A percentile compares a stretch with the other conserved stretches of the same genome.
Conservation (phyloP, 371 early-diverging fungal species). For the Mortierella sp. region DNA sequence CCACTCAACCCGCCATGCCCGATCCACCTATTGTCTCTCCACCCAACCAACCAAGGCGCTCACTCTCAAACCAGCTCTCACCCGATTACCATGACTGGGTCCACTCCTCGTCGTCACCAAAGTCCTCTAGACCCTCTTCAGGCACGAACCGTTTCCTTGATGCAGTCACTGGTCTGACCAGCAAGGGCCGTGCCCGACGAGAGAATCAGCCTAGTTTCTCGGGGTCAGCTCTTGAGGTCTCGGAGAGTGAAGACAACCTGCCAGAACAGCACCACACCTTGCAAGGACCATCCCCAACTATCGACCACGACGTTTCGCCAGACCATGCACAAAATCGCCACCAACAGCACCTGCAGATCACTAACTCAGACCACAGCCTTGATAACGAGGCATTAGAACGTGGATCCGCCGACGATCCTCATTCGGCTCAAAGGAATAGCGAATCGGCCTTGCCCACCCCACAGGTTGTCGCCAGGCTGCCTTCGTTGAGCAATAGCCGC, state of each 20-base stretch:
- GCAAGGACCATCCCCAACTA: no score
- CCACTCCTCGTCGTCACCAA: constrained; percentile 24
- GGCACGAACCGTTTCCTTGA: constrained; percentile 30
- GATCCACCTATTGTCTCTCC: constrained; percentile 22
- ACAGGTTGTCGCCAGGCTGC: constrained; percentile 26
- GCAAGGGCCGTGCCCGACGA: constrained; percentile 33
- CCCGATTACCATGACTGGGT: constrained; percentile 51
- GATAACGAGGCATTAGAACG: not conserved
- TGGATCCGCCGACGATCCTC: not conserved
- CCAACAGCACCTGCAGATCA: not conserved
- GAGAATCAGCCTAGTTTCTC: constrained; percentile 49
- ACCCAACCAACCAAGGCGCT: constrained; percentile 44
- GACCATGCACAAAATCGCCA: not conserved
- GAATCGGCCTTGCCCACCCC: no score
- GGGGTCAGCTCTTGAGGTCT: constrained; percentile 38
- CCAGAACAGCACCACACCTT: not conserved
- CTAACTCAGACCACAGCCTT: not conserved
- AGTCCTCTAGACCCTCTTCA: not conserved
- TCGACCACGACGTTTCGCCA: no score
- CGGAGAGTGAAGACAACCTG: constrained; percentile 23
- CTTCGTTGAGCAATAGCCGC: constrained; percentile 36
- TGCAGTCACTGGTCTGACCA: constrained; percentile 37
- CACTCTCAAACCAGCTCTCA: constrained; percentile 36
- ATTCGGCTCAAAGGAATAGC: not conserved
- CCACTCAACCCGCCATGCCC: not conserved